phyloP scores from a whole-genome alignment of 345 rosid species.

The Bretschneidera sinensis region DNA sequence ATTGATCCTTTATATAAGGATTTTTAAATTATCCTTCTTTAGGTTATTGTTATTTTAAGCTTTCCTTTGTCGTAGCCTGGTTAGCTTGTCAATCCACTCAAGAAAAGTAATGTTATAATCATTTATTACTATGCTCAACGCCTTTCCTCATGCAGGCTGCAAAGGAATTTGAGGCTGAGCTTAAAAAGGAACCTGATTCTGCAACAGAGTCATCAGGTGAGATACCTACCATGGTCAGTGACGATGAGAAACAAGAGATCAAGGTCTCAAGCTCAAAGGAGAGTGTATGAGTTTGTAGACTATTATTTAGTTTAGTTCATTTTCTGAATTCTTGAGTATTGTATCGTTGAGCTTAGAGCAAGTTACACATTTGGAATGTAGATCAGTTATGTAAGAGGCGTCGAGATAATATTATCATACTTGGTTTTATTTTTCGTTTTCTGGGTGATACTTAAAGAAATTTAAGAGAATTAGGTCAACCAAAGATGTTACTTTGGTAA shows the following conservation, averaged over 20 bases:
- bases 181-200: constrained; percentile 74
- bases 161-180: constrained; percentile 90
- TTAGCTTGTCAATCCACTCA: constrained; percentile 14
- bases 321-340: constrained; percentile 1
- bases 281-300: constrained; percentile 43
- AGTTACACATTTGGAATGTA: not conserved
- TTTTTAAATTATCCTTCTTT: too few species aligned
- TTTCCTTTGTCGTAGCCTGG: not conserved
- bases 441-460: too few species aligned
- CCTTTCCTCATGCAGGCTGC: constrained; percentile 94
- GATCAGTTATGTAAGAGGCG: too few species aligned
- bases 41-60: not conserved
- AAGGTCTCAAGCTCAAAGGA: constrained; percentile 64
- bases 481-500: too few species aligned
- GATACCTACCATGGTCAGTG: constrained; percentile 35
- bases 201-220: constrained; percentile 29
- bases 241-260: constrained; percentile 41
- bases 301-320: constrained; percentile 6
- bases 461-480: too few species aligned
- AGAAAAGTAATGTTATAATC: too few species aligned
- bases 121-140: too few species aligned
- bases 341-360: constrained; percentile 13
- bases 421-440: too few species aligned
- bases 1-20: too few species aligned
- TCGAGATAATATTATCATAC: too few species aligned